Percentiles rank a stretch among this genome's conserved stretches.
These are phyloP conservation scores for Aurifilum marmelostoma DNA, from an alignment of 2,329 filamentous ascomycete species.

Conservation along the genomic window DNA sequence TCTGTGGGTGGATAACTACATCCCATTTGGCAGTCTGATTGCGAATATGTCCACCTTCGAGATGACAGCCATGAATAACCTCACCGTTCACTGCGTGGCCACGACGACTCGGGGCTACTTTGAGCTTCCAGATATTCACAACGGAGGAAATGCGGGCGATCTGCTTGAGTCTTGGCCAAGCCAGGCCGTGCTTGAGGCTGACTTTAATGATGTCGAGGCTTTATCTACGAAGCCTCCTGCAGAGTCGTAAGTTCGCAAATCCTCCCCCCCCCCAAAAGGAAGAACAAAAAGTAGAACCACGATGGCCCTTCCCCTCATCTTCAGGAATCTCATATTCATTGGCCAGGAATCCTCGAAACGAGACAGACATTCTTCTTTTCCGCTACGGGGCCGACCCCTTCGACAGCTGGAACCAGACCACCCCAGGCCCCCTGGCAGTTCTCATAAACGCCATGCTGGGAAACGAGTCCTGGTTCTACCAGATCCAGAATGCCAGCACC, in stretches of 20 bases:
- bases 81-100: constrained; percentile 16
- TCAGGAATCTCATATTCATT: not conserved
- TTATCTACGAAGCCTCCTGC: constrained; percentile 13
- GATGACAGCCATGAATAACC: constrained; percentile 4
- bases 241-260: constrained; percentile 8
- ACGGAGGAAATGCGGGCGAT: constrained; percentile 2
- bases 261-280: not conserved
- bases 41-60: not conserved
- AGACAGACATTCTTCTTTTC: constrained; percentile 3
- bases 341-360: constrained; percentile 9
- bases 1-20: constrained; percentile 19
- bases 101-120: constrained; percentile 17
- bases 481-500: constrained; percentile 2
- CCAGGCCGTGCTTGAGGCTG: constrained; percentile 9
- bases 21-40: constrained; percentile 12
- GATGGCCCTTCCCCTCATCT: not conserved
- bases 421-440: constrained; percentile 12
- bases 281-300: not conserved
- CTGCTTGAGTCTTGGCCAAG: constrained; percentile 16
- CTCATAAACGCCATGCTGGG: constrained; percentile 20
- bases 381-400: constrained; percentile 18
- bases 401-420: constrained; percentile 12
- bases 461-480: constrained; percentile 21
- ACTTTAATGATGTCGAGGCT: constrained; percentile 14
- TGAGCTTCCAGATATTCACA: constrained; percentile 15